A percentile compares a stretch with the other conserved stretches of the same genome.
phyloP scores from a whole-genome alignment of 225 moss, liverwort and hornwort genomes.

The Bryoerythrophyllum caledonicum region DNA sequence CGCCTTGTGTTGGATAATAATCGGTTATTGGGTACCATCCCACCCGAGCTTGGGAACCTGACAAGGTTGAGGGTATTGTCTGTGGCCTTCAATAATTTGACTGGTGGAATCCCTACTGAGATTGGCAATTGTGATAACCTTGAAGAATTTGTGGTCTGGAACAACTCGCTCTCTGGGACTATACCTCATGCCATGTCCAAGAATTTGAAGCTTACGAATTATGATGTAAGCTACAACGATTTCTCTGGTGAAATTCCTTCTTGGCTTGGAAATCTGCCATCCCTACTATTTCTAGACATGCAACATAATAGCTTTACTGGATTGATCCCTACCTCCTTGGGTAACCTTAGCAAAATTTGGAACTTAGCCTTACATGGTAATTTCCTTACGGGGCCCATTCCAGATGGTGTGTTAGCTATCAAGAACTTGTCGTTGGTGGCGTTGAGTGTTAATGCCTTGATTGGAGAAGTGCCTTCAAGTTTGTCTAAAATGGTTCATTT shows the following conservation, averaged over 20 bases:
- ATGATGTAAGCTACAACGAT: not conserved
- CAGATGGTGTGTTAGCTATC: not conserved
- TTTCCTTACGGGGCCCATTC: not conserved
- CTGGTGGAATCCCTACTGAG: too few relatives aligned
- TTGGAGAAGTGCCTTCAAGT: not conserved
- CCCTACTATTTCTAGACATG: fast-evolving
- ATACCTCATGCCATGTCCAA: not conserved
- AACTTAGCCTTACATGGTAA: not conserved
- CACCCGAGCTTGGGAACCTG: too few relatives aligned
- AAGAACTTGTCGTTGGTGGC: fast-evolving
- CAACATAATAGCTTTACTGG: not conserved
- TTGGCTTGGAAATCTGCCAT: not conserved
- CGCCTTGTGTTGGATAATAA: not conserved
- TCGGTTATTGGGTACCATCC: not conserved
- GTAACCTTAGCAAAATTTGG: not conserved
- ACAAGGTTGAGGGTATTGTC: too few relatives aligned
- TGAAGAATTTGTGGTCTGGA: not conserved
- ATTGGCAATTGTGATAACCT: not conserved
- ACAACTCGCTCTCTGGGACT: not conserved
- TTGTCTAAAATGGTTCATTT: not conserved
- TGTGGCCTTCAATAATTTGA: too few relatives aligned
- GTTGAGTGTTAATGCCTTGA: not conserved
- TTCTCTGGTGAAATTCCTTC: not conserved
- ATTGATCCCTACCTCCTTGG: not conserved
- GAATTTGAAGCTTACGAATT: not conserved